Evolutionary conservation across 768 basidiomycete genomes (phyloP), one percentile per base, ranked within the genome.

Genomic region (Boletales sp.): DNA sequence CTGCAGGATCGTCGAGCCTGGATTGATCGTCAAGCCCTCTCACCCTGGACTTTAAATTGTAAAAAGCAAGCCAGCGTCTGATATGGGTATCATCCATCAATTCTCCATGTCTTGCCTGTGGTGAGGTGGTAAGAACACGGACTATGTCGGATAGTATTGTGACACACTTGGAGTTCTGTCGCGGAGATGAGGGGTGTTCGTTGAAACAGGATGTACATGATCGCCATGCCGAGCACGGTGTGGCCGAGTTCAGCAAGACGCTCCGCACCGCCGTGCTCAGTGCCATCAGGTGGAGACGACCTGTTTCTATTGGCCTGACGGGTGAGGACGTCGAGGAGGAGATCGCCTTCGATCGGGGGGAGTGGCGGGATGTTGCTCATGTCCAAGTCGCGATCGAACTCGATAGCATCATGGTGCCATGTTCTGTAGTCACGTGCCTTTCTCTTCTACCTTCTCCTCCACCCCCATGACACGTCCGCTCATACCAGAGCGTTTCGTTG

Each of bases 401-500:
- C 6, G 25, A 28, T 28, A 28, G 25, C 5, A 28, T 28, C 25
- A 28, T 28, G 25, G 25, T 28, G 8, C 19, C 30, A 6, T 34
- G 21, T 28, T 2, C 40, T n/a, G 35, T 8, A 14, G 10, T 62
- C 61, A 62, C 61, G 61, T 62, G 61, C 35, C 2, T 18, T 42
- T 43, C 14, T 37, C 54, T 44, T 38, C 15, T 1, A 34, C 15
- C 46, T 32, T 44, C 54, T 9, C 31, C 31, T 31, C 17, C 33
- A 19, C 25, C 37, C 33, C 38, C 57, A 61, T 59, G 58, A 48
- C 59, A 47, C 63, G 57, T 42, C 76, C 90, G 37, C 72, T 87
- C 34, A 83, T 95, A 44, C 80, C 90, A 30, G 86, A 90, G 66
- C 78, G 75, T 49, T 83, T 82, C 62, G 57, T 93, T 30, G 87